phyloP scores from a whole-genome alignment of 805 yeast genomes.

The Candida takata region DNA sequence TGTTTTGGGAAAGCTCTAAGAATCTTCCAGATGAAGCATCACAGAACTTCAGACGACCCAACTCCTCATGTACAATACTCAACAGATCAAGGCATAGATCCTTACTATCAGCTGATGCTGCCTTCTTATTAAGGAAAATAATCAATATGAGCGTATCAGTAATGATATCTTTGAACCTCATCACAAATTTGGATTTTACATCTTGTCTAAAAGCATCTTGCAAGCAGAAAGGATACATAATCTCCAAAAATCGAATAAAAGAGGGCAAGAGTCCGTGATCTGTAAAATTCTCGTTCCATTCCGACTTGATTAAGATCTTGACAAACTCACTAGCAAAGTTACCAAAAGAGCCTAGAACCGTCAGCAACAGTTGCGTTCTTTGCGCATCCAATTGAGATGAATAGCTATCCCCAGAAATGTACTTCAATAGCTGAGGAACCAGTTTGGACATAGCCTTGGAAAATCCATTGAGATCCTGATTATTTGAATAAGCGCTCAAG shows the following conservation, averaged over 20 bases:
- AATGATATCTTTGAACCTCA: constrained; percentile 33
- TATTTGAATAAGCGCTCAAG: constrained; percentile 44
- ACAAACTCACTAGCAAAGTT: constrained; percentile 38
- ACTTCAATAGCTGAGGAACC: constrained; percentile 36
- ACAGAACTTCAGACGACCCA: constrained; percentile 69
- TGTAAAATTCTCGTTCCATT: constrained; percentile 28
- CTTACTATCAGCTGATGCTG: constrained; percentile 4
- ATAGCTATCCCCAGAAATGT: constrained; percentile 17
- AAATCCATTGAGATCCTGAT: constrained; percentile 27
- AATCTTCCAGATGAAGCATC: constrained; percentile 56
- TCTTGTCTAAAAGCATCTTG: constrained; percentile 24
- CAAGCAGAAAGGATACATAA: constrained; percentile 30
- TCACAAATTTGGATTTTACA: constrained; percentile 5
- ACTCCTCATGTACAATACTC: constrained; percentile 59
- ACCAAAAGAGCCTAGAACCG: constrained; percentile 47
- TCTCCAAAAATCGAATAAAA: constrained; percentile 29
- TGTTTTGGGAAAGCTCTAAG: constrained; percentile 50
- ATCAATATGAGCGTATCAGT: constrained; percentile 32
- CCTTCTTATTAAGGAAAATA: constrained; percentile 28
- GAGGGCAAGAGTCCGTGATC: constrained; percentile 13
- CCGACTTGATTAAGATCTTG: constrained; percentile 18
- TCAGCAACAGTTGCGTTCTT: constrained; percentile 38
- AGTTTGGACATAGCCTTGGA: constrained; percentile 46
- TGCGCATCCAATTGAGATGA: constrained; percentile 22
- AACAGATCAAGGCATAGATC: constrained; percentile 37